Conservation (phyloP, 768 basidiomycete genomes). For the Tephrocybe sp. region DNA sequence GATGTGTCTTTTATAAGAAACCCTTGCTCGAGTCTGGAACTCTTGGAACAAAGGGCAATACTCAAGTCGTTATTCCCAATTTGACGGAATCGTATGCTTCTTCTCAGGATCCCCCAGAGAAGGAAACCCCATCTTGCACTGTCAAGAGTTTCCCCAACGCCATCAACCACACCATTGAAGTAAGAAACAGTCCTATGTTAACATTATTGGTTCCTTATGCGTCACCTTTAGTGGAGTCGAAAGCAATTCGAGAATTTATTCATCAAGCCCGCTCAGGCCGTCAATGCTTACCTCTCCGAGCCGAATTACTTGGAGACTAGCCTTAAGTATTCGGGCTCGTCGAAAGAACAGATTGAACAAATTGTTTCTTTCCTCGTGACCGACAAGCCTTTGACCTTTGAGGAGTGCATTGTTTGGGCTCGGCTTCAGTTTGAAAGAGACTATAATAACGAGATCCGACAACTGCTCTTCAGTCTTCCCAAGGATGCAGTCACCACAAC, state of each 20-base stretch:
- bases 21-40: slow-evolving; percentile 97
- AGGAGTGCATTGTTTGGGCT: slow-evolving; percentile 98
- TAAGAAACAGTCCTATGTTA: slow-evolving; percentile 28
- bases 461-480: slow-evolving; percentile 89
- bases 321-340: slow-evolving; percentile 88
- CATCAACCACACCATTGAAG: slow-evolving; percentile 97
- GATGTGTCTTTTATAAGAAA: slow-evolving; percentile 95
- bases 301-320: slow-evolving; percentile 92
- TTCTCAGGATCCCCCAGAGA: slow-evolving; percentile 98
- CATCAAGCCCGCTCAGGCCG: slow-evolving; percentile 89
- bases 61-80: slow-evolving; percentile 92
- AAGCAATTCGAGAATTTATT: slow-evolving; percentile 91
- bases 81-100: slow-evolving; percentile 96
- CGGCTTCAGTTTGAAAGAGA: slow-evolving; percentile 92
- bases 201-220: not conserved
- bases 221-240: slow-evolving; percentile 74
- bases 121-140: slow-evolving; percentile 94
- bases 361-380: slow-evolving; percentile 88
- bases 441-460: slow-evolving; percentile 90
- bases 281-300: slow-evolving; percentile 95
- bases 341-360: slow-evolving; percentile 84
- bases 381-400: slow-evolving; percentile 91
- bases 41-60: slow-evolving; percentile 96
- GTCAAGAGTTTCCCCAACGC: slow-evolving; percentile 99
- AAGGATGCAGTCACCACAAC: slow-evolving; percentile 89